phyloP scores from a whole-genome alignment of 371 early-diverging fungal genomes.

The Chytridiales sp. region DNA sequence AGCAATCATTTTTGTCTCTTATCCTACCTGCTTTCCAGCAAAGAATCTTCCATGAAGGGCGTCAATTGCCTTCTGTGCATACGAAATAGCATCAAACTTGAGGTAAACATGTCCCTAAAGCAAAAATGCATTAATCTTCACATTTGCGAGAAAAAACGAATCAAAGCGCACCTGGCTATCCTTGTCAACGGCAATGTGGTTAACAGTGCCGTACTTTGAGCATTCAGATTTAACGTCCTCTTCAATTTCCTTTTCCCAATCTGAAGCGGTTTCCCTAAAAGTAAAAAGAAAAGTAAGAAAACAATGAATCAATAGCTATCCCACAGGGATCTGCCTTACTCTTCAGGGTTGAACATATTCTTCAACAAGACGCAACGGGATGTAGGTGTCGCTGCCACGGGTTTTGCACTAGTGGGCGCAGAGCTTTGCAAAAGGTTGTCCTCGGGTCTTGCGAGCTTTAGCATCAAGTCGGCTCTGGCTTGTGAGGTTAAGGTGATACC shows the following conservation, averaged over 20 bases:
- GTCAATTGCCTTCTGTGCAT: constrained; percentile 66
- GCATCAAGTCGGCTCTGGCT: constrained; percentile 82
- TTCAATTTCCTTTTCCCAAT: constrained; percentile 86
- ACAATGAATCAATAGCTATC: not conserved
- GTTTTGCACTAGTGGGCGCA: constrained; percentile 14
- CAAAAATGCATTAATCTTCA: not conserved
- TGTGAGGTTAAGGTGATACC: constrained; percentile 72
- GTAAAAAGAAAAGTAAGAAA: constrained; percentile 3
- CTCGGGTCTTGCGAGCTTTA: constrained; percentile 65
- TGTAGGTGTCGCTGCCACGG: not conserved
- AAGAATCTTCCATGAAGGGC: constrained; percentile 51
- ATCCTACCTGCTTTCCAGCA: constrained; percentile 44
- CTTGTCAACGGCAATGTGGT: constrained; percentile 72
- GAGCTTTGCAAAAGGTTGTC: constrained; percentile 17
- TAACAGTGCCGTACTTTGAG: constrained; percentile 72
- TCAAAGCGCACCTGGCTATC: constrained; percentile 46
- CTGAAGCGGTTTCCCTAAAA: constrained; percentile 76
- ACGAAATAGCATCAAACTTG: constrained; percentile 68
- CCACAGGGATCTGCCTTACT: constrained; percentile 55
- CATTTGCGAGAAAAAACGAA: not conserved
- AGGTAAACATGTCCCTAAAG: constrained; percentile 77
- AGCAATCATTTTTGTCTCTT: no score
- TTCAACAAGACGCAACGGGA: constrained; percentile 70
- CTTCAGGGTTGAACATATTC: constrained; percentile 91
- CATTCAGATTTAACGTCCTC: constrained; percentile 86